phyloP scores from a whole-genome alignment of 139 green algal genomes.

The Asterochloris sp. region DNA sequence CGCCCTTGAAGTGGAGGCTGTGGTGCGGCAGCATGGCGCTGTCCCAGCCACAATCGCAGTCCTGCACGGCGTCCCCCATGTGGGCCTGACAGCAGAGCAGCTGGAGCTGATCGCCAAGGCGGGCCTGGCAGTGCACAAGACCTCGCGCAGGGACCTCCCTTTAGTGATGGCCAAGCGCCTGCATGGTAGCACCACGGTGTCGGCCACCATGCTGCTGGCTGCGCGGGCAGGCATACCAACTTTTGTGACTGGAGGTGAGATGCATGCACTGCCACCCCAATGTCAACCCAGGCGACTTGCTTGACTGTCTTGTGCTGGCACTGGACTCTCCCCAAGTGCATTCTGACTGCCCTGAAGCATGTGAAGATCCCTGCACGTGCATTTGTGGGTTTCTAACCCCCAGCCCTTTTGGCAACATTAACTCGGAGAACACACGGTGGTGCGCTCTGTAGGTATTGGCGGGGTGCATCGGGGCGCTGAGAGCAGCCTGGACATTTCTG shows the following conservation, averaged over 20 bases:
- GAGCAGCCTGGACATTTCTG: conserved; percentile 80
- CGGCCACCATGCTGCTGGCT: conserved; percentile 90
- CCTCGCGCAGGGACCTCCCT: conserved; percentile 81
- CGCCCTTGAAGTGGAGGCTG: conserved; percentile 80
- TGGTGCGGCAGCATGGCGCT: conserved; percentile 65
- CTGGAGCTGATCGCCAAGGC: conserved; percentile 34
- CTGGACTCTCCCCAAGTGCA: neutral
- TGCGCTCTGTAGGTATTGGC: conserved; percentile 49
- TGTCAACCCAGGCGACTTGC: neutral
- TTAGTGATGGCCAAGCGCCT: conserved; percentile 48
- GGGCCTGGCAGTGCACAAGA: conserved; percentile 58
- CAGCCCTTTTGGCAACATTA: neutral
- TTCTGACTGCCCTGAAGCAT: neutral
- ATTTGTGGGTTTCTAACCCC: neutral
- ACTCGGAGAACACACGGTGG: neutral
- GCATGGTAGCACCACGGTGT: conserved; percentile 94
- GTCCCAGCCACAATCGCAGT: conserved; percentile 94
- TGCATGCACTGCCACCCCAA: neutral
- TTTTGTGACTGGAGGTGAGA: conserved; percentile 71
- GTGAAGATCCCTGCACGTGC: neutral
- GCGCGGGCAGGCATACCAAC: conserved; percentile 71
- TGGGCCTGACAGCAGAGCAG: conserved; percentile 56
- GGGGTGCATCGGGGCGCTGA: conserved; percentile 83
- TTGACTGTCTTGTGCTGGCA: neutral
- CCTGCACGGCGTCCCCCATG: conserved; percentile 62